These are phyloP conservation scores for Hypomontagnella monticulosa DNA, from an alignment of 495 filamentous ascomycete genomes.

Conservation along the genomic window DNA sequence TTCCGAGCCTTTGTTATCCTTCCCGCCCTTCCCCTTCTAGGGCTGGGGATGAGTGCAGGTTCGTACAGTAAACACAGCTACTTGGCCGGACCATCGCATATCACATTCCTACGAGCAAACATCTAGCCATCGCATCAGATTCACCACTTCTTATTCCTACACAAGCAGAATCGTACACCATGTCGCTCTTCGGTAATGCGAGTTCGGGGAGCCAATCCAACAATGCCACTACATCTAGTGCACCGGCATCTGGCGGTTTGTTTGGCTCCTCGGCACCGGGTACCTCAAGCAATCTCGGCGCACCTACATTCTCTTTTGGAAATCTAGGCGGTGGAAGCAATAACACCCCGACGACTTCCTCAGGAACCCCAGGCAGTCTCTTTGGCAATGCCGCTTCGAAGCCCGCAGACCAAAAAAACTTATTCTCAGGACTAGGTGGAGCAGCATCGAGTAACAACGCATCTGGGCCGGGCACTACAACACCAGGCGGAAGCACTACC, in stretches of 20 bases:
- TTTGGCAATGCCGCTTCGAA: conserved; percentile 59
- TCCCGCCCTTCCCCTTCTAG: conserved; percentile 2
- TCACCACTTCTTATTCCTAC: not conserved
- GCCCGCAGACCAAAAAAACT: conserved; percentile 41
- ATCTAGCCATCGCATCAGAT: not conserved
- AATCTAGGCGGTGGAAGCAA: conserved; percentile 30
- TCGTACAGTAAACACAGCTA: conserved; percentile 9
- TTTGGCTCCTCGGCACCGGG: conserved; percentile 47
- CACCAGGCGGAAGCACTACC: conserved; percentile 43
- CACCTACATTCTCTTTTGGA: conserved; percentile 57
- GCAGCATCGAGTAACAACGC: conserved; percentile 35
- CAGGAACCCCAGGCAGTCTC: conserved; percentile 48
- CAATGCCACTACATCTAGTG: conserved; percentile 52
- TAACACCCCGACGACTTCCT: conserved; percentile 34
- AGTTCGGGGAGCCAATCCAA: conserved; percentile 49
- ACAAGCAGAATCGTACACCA: conserved; percentile 12
- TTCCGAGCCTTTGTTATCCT: conserved; percentile 22
- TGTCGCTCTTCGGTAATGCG: conserved; percentile 51
- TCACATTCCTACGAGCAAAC: conserved; percentile 36
- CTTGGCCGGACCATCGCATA: conserved; percentile 21
- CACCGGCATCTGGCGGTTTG: conserved; percentile 51
- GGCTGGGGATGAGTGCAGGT: conserved; percentile 34
- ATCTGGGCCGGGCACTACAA: conserved; percentile 44
- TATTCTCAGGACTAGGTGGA: conserved; percentile 44
- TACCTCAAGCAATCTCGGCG: conserved; percentile 30